Conservation (phyloP, 2,329 filamentous ascomycete genomes). For the Albifimbria verrucaria region DNA sequence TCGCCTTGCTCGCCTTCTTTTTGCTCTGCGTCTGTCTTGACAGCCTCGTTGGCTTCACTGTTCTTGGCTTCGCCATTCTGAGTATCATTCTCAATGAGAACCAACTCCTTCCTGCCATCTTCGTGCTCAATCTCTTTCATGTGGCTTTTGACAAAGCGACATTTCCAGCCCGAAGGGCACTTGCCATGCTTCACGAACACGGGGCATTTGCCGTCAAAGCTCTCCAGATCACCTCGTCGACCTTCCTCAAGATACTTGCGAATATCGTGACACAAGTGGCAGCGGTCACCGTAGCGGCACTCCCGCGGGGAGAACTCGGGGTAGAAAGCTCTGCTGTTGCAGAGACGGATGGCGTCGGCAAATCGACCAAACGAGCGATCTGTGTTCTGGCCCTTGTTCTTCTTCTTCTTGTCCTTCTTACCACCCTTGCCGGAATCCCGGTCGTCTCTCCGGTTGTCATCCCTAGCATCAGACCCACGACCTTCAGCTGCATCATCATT, state of each 20-base stretch:
- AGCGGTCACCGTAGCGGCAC: conserved; percentile 77
- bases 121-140: conserved; percentile 73
- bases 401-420: conserved; percentile 44
- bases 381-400: conserved; percentile 70
- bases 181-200: conserved; percentile 73
- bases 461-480: conserved; percentile 25
- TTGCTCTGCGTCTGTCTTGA: conserved; percentile 32
- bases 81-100: conserved; percentile 53
- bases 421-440: conserved; percentile 36
- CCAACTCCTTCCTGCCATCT: conserved; percentile 79
- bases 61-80: conserved; percentile 26
- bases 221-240: conserved; percentile 74
- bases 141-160: conserved; percentile 84
- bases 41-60: conserved; percentile 23
- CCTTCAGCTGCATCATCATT: conserved; percentile 50
- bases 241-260: conserved; percentile 81
- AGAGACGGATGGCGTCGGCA: conserved; percentile 73
- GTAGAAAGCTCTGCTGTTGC: conserved; percentile 66
- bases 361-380: conserved; percentile 78
- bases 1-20: conserved; percentile 51
- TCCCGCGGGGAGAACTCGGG: conserved; percentile 78
- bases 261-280: conserved; percentile 79
- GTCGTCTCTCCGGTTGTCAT: conserved; percentile 52
- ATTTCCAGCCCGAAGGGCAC: conserved; percentile 89
- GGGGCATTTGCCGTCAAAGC: conserved; percentile 76